phyloP scores from a whole-genome alignment of 2,329 filamentous ascomycete species.

The Pseudogymnoascus sp. region DNA sequence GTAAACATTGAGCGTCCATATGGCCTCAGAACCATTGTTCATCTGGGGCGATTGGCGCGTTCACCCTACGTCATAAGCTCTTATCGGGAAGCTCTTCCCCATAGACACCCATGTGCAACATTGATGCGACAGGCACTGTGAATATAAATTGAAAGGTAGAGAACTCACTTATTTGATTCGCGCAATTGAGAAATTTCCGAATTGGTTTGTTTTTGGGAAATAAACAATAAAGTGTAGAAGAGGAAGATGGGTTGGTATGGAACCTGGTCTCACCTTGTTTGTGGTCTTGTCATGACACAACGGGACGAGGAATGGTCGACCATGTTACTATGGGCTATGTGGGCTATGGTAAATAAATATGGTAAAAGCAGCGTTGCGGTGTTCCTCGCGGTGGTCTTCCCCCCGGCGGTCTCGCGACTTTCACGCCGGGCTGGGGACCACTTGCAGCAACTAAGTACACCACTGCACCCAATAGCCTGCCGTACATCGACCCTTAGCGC shows the following conservation, averaged over 20 bases:
- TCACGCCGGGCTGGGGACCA: background rate
- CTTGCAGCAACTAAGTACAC: background rate
- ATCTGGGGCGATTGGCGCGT: background rate
- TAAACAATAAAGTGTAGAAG: background rate
- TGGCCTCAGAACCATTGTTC: background rate
- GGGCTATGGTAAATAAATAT: background rate
- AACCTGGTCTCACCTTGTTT: slow-evolving; percentile 6
- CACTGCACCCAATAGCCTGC: background rate
- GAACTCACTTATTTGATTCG: background rate
- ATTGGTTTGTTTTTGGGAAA: background rate
- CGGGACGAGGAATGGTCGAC: background rate
- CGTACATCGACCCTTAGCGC: background rate
- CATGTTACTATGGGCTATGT: background rate
- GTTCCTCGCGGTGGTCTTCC: background rate
- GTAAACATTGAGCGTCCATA: background rate
- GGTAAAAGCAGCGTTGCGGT: background rate
- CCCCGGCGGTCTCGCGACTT: background rate
- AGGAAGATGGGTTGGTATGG: background rate
- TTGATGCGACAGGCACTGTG: background rate
- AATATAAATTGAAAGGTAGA: background rate
- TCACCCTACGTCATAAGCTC: background rate
- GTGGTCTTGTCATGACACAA: background rate
- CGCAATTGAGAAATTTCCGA: background rate
- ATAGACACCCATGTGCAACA: background rate
- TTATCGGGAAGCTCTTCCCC: background rate